phyloP scores from a whole-genome alignment of 2,329 filamentous ascomycete species.

The Sclerotinia borealis region DNA sequence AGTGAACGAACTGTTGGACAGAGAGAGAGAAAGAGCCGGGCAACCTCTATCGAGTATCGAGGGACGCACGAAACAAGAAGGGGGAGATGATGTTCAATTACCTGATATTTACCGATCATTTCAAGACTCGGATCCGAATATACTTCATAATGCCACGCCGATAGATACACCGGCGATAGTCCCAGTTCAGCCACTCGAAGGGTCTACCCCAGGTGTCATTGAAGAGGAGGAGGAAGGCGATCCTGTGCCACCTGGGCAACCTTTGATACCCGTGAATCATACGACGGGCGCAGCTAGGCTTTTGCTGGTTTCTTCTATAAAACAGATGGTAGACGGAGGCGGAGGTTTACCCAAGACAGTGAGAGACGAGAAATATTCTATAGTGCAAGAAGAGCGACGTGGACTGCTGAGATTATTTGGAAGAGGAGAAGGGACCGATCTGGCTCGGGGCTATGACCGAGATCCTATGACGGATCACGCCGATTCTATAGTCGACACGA shows the following conservation, averaged over 20 bases:
- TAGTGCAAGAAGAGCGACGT: slow-evolving; percentile 66
- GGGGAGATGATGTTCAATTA: neutral
- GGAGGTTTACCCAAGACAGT: slow-evolving; percentile 43
- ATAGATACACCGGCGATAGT: neutral
- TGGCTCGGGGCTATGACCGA: slow-evolving; percentile 39
- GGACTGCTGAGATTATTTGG: slow-evolving; percentile 72
- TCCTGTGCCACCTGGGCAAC: slow-evolving; percentile 50
- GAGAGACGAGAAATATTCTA: slow-evolving; percentile 63
- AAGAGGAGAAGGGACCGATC: slow-evolving; percentile 66
- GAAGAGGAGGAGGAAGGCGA: slow-evolving; percentile 39
- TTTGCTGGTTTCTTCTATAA: slow-evolving; percentile 65
- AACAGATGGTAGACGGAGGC: slow-evolving; percentile 46
- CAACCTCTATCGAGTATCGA: neutral
- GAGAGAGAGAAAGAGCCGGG: neutral
- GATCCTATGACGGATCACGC: slow-evolving; percentile 35
- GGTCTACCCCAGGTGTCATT: neutral
- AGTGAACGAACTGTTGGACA: slow-evolving; percentile 1
- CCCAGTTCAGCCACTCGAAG: neutral
- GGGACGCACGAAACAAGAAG: neutral
- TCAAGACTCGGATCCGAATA: neutral
- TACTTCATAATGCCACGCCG: neutral
- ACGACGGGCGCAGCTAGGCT: slow-evolving; percentile 85
- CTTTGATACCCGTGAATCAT: slow-evolving; percentile 76
- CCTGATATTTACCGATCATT: neutral
- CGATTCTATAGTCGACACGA: slow-evolving; percentile 38